Conservation (phyloP, 441 rosid genomes). For the Mallotus repandus region DNA sequence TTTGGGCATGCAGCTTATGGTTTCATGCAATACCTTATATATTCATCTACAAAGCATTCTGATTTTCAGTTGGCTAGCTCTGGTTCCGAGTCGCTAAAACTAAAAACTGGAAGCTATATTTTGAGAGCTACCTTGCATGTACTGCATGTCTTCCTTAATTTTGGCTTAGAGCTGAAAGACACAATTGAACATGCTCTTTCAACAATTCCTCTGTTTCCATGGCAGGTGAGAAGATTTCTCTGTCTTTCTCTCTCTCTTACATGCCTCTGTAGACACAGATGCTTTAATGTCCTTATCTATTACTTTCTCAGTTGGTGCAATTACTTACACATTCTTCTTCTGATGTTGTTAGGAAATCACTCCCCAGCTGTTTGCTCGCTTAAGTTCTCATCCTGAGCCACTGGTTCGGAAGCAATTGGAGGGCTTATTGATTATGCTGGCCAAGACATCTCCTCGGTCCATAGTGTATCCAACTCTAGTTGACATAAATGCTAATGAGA, state of each 20-base stretch:
- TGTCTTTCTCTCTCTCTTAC: constrained; percentile 22
- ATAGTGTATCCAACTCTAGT: constrained; percentile 91
- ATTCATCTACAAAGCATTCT: constrained; percentile 60
- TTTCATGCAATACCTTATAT: constrained; percentile 72
- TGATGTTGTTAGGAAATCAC: constrained; percentile 63
- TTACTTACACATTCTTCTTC: not conserved
- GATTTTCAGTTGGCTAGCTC: constrained; percentile 50
- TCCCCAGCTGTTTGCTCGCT: constrained; percentile 92
- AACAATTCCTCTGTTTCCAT: constrained; percentile 76
- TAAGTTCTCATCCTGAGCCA: constrained; percentile 94
- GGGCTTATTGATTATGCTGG: constrained; percentile 81
- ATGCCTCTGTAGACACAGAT: not conserved
- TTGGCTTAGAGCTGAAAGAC: constrained; percentile 88
- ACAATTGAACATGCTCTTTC: constrained; percentile 80
- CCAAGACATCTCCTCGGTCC: constrained; percentile 90
- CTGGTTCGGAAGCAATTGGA: constrained; percentile 85
- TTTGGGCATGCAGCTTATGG: constrained; percentile 91
- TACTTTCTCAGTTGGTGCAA: not conserved
- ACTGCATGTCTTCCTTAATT: constrained; percentile 81
- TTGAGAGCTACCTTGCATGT: constrained; percentile 86
- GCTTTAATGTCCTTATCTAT: not conserved
- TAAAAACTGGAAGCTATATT: constrained; percentile 59
- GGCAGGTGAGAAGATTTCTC: constrained; percentile 72
- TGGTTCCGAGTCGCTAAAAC: constrained; percentile 57
- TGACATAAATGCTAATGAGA: constrained; percentile 77